Base-by-base conservation (phyloP, 495 filamentous ascomycete genomes). In the Aspergillus wentii region DNA sequence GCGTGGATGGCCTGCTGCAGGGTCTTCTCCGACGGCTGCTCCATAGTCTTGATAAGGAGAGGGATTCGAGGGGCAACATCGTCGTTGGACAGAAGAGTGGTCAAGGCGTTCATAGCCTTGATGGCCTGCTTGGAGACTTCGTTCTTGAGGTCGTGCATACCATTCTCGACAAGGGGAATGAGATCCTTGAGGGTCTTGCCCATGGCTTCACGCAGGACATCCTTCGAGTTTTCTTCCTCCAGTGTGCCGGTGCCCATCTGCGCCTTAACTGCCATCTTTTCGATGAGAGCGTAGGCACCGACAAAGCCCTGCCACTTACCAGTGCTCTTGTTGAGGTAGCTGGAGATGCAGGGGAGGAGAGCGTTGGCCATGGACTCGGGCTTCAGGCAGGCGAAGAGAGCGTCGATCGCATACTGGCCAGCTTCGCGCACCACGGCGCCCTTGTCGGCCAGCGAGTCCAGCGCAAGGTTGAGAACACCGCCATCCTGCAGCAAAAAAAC, bases 281-380 rank as follows among this genome's bases (percentile, higher is more conserved):
- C 86, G 40, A 99, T 64, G 32, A 95, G 66, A 46, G 79, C 71
- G 49, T 83, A 80, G 15, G 87, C 92, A 36, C 86, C 91, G 26
- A 95, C 85, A 20, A 83, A 83, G 13, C 92, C 91, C 62, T 99
- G 92, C 90, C 90, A 97, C 64, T 96, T 98, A 40, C 85, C 88
- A 15, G 83, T 79, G 38, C 76, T 74, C 58, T 86, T 91, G 54
- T 74, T 71, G 10, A 96, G 68, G 57, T 95, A 95, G 25, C 68
- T 54, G 36, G 75, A 66, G 30, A 97, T 61, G 6, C 78, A 74
- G 4, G 88, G 86, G 21, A 95, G 64, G 15, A 96, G 75, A 10
- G 81, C 87, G 37, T 79, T 78, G 40, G 91, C 83, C 46, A 89
- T 72, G 17, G 85, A 79, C 66, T 97, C 91, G 35, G 88, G 68